A percentile compares a stretch with the other conserved stretches of the same genome.
Conservation (phyloP, 768 basidiomycete genomes). For the Tricholoma sp. region DNA sequence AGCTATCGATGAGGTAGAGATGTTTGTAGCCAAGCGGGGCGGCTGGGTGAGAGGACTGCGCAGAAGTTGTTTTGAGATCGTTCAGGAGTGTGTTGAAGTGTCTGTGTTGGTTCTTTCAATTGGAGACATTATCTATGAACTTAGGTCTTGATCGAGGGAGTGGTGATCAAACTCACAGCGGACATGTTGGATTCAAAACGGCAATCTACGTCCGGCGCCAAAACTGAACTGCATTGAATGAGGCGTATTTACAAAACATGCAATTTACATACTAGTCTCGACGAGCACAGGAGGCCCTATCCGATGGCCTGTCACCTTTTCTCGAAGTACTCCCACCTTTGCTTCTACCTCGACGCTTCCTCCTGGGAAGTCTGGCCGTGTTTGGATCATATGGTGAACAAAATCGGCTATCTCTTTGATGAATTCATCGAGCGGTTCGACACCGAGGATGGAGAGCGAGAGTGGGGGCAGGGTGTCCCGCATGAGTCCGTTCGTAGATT, state of each 20-base stretch:
- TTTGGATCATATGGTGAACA: slow-evolving; percentile 64
- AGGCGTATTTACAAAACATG: slow-evolving; percentile 7
- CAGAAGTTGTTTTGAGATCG: slow-evolving; percentile 56
- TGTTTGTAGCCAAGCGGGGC: slow-evolving; percentile 72
- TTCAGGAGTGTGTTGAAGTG: slow-evolving; percentile 89
- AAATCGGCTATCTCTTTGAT: slow-evolving; percentile 90
- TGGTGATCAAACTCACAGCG: slow-evolving; percentile 44
- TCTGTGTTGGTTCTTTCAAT: slow-evolving; percentile 70
- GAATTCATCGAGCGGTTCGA: slow-evolving; percentile 91
- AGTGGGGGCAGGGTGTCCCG: slow-evolving; percentile 48
- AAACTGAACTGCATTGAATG: slow-evolving; percentile 42
- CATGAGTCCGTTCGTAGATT: slow-evolving; percentile 24
- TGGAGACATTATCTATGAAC: slow-evolving; percentile 4
- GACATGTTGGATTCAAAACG: slow-evolving; percentile 95
- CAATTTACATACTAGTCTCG: slow-evolving; percentile 68
- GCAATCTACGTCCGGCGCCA: slow-evolving; percentile 57
- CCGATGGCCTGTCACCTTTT: slow-evolving; percentile 50
- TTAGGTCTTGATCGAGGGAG: slow-evolving; percentile 11
- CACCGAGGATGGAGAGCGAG: slow-evolving; percentile 77
- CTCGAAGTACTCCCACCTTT: slow-evolving; percentile 75
- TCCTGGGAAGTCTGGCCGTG: slow-evolving; percentile 46
- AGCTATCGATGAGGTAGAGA: slow-evolving; percentile 72
- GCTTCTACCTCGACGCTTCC: slow-evolving; percentile 80
- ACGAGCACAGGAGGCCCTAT: slow-evolving; percentile 67
- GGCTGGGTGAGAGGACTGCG: slow-evolving; percentile 44